Conservation (phyloP, 2,329 filamentous ascomycete genomes). For the Lasiodiplodia theobromae region DNA sequence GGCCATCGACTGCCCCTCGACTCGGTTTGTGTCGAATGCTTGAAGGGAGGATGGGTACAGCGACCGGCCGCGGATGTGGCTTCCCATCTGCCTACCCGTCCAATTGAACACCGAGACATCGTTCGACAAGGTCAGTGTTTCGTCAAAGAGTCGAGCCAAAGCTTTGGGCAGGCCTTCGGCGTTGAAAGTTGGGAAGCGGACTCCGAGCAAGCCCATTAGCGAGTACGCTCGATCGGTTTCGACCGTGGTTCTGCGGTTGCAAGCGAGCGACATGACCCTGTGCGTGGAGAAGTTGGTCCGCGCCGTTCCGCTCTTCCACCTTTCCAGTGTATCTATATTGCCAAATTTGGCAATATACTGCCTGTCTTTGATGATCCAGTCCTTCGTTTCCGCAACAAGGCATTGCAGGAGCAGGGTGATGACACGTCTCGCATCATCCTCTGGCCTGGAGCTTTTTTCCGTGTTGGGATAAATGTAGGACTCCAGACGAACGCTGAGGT, state of each 20-base stretch:
- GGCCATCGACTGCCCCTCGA: neutral
- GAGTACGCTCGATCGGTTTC: slow-evolving; percentile 2
- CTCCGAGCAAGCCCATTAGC: slow-evolving; percentile 8
- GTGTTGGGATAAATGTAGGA: neutral
- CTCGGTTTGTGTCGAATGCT: neutral
- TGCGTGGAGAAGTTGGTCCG: slow-evolving; percentile 4
- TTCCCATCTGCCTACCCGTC: slow-evolving; percentile 1
- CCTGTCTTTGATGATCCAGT: neutral
- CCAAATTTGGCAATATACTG: neutral
- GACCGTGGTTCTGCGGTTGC: neutral
- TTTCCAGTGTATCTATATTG: neutral
- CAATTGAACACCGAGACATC: slow-evolving; percentile 13
- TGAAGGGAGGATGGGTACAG: slow-evolving; percentile 1
- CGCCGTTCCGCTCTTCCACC: neutral
- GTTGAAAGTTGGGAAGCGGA: neutral
- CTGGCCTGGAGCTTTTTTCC: neutral
- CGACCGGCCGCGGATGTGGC: slow-evolving; percentile 10
- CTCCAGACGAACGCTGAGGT: neutral
- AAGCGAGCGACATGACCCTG: neutral
- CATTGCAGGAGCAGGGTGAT: neutral
- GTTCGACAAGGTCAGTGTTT: neutral
- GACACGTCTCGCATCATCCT: neutral
- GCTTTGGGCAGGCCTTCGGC: slow-evolving; percentile 6
- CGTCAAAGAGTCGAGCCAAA: slow-evolving; percentile 2
- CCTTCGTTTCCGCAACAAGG: slow-evolving; percentile 2